Evolutionary conservation across 202 grass and related monocot genomes (phyloP).

Genomic region (Eragrostis tef): DNA sequence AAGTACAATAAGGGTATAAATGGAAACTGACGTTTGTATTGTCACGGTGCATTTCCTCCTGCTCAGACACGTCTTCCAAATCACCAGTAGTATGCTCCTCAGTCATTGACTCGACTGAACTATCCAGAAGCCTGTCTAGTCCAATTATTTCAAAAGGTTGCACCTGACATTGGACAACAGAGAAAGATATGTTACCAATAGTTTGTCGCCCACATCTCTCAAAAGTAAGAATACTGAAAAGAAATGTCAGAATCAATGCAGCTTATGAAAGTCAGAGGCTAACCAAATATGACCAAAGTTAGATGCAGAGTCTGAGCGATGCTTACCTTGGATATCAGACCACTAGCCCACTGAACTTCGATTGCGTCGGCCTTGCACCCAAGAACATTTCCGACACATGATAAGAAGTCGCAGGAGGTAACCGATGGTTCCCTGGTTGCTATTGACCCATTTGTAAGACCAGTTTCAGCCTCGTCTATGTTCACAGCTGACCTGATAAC

Average conservation of each 20-base stretch:
- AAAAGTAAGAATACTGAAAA: background rate
- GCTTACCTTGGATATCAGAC: constrained; percentile 84
- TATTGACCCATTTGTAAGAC: constrained; percentile 47
- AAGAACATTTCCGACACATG: constrained; percentile 83
- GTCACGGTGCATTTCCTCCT: constrained; percentile 53
- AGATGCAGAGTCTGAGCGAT: background rate
- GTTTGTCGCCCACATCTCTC: constrained; percentile 17
- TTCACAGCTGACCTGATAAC: constrained; percentile 67
- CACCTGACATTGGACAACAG: constrained; percentile 59
- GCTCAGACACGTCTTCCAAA: constrained; percentile 45
- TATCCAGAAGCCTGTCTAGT: constrained; percentile 70
- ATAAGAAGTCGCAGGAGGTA: constrained; percentile 62
- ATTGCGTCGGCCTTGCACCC: constrained; percentile 71
- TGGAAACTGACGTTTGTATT: constrained; percentile 51
- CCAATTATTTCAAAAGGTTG: constrained; percentile 84
- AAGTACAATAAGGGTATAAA: background rate
- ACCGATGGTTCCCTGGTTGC: constrained; percentile 44
- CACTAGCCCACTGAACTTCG: constrained; percentile 90
- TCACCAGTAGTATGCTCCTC: constrained; percentile 52
- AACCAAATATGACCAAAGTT: constrained; percentile 7
- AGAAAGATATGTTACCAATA: constrained; percentile 45
- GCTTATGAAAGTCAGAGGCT: constrained; percentile 1
- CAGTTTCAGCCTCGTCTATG: constrained; percentile 59
- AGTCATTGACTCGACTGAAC: constrained; percentile 44
- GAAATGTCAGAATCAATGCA: background rate